phyloP scores from a whole-genome alignment of 257 asterid genomes.

The Forsythia suspensa region DNA sequence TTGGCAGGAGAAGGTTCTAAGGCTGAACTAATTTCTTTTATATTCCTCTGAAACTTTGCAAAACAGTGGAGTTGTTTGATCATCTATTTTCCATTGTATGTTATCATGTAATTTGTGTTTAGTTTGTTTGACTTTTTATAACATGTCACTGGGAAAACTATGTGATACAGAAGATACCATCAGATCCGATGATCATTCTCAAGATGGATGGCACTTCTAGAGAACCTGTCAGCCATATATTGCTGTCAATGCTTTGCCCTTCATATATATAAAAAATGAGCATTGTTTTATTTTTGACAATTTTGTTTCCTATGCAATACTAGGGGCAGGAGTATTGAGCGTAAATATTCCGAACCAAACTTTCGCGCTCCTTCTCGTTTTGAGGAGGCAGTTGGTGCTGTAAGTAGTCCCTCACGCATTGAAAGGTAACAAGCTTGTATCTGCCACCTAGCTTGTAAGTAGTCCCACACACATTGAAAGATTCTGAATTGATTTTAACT shows the following conservation, averaged over 20 bases:
- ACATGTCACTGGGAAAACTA: not conserved
- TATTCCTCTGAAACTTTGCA: not conserved
- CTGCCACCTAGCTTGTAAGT: slow-evolving; percentile 11
- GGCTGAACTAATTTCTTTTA: not conserved
- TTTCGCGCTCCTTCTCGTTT: slow-evolving; percentile 79
- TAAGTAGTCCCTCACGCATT: slow-evolving; percentile 66
- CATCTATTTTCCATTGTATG: not conserved
- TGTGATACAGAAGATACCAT: slow-evolving; percentile 11
- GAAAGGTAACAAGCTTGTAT: slow-evolving; percentile 53
- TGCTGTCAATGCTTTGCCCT: slow-evolving; percentile 13
- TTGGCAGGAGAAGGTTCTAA: not conserved
- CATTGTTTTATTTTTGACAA: not conserved
- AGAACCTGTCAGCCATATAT: not conserved
- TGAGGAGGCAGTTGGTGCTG: slow-evolving; percentile 73
- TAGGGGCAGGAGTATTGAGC: slow-evolving; percentile 46
- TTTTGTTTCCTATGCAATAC: slow-evolving; percentile 33
- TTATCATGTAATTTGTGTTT: not conserved
- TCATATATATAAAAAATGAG: slow-evolving; percentile 7
- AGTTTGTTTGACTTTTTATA: not conserved
- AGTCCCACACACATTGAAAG: too few species aligned
- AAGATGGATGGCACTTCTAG: slow-evolving; percentile 68
- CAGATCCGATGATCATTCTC: slow-evolving; percentile 69
- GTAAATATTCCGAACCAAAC: slow-evolving; percentile 65
- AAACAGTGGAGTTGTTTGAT: not conserved
- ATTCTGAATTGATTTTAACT: slow-evolving; percentile 28